Conservation (phyloP, 108 stramenopile species). For the Aurantiochytrium sp. region DNA sequence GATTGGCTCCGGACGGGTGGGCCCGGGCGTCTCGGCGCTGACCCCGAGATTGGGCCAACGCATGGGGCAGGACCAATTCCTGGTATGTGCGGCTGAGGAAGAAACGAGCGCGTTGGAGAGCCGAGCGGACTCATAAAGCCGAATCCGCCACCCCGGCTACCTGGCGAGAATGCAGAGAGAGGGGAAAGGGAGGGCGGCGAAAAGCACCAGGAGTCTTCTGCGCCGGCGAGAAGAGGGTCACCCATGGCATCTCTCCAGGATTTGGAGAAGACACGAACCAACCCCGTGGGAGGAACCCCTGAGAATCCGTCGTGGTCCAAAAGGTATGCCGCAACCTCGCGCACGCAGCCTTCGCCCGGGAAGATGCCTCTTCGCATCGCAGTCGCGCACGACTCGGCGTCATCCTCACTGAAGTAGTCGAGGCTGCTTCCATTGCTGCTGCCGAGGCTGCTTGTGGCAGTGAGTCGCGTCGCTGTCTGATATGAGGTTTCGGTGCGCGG, state of each 20-base stretch:
- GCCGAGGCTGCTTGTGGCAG: neutral
- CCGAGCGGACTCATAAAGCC: neutral
- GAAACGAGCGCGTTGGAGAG: neutral
- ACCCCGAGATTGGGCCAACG: no score
- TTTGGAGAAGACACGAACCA: constrained; percentile 70
- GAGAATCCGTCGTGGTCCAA: constrained; percentile 69
- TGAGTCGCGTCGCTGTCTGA: neutral
- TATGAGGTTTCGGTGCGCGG: neutral
- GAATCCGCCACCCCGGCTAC: neutral
- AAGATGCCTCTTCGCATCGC: constrained; percentile 51
- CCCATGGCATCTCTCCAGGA: neutral
- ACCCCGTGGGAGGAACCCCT: constrained; percentile 86
- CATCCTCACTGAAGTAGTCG: neutral
- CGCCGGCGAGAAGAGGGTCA: neutral
- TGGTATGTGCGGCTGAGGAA: neutral
- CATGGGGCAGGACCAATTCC: neutral
- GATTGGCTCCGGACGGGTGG: neutral
- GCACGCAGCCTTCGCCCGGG: constrained; percentile 83
- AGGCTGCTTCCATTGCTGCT: neutral
- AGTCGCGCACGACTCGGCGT: neutral
- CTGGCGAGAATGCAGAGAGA: neutral
- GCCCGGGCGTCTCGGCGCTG: neutral
- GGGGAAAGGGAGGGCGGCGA: neutral
- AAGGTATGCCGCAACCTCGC: constrained; percentile 94
- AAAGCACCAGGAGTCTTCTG: neutral